Evolutionary conservation across 768 basidiomycete species (phyloP).

Genomic region (Podaxis sp.): DNA sequence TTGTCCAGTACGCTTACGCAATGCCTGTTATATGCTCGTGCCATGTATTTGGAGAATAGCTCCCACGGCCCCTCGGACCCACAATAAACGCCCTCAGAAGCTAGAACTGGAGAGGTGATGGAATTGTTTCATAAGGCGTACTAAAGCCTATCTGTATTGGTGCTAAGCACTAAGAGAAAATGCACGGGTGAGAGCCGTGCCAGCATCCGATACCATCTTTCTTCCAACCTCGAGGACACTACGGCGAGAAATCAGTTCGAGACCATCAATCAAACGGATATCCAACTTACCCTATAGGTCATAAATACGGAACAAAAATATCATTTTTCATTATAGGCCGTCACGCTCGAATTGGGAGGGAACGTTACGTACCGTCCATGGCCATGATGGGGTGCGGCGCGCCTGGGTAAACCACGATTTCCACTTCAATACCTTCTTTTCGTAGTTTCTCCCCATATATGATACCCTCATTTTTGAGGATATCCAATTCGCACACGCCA

Average conservation of each 20-base stretch:
- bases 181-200: constrained; percentile 3
- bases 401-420: constrained; percentile 56
- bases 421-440: constrained; percentile 50
- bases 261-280: background rate
- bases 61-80: too few relatives aligned
- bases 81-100: too few relatives aligned
- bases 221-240: constrained; percentile 13
- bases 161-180: background rate
- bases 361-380: constrained; percentile 59
- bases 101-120: too few relatives aligned
- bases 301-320: background rate
- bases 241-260: background rate
- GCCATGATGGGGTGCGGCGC: constrained; percentile 75
- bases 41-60: too few relatives aligned
- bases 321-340: background rate
- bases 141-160: background rate
- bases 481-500: constrained; percentile 64
- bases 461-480: constrained; percentile 65
- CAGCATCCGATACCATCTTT: constrained; percentile 16
- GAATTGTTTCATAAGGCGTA: background rate
- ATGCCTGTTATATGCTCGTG: too few relatives aligned
- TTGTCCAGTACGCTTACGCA: too few relatives aligned
- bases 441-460: constrained; percentile 59
- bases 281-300: constrained; percentile 7
- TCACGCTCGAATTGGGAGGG: background rate